Percentiles rank a stretch among this genome's conserved stretches.
These are phyloP conservation scores for Trypanosoma melophagium DNA, from an alignment of 208 protist species.

Conservation along the genomic window DNA sequence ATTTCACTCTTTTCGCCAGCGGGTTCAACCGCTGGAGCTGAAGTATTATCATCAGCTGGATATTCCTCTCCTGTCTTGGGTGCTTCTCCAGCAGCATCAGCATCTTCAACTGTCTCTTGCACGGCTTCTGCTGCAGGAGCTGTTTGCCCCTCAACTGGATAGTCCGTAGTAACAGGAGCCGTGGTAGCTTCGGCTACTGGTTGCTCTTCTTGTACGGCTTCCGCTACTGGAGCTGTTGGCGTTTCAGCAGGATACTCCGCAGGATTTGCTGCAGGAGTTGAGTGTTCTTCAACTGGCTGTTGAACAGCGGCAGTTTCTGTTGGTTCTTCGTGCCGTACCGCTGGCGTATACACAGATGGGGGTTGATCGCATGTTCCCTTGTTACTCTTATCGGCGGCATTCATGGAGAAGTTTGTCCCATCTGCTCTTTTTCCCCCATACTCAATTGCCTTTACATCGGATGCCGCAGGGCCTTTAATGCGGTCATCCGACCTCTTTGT, in stretches of 20 bases:
- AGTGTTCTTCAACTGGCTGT: not conserved
- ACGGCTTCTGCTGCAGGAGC: not conserved
- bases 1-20: not conserved
- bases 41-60: not conserved
- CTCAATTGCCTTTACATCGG: slow-evolving; percentile 18
- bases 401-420: too few species aligned
- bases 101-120: not conserved
- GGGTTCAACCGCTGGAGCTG: not conserved
- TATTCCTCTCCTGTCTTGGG: not conserved
- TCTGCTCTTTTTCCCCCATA: not conserved
- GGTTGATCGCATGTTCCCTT: not conserved
- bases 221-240: not conserved
- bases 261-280: not conserved
- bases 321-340: not conserved
- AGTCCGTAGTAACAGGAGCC: not conserved
- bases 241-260: not conserved
- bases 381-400: not conserved
- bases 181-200: not conserved
- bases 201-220: not conserved
- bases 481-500: not conserved
- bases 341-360: not conserved
- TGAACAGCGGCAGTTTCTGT: too few species aligned
- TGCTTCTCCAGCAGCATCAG: not conserved
- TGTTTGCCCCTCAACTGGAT: not conserved
- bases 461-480: not conserved